Evolutionary conservation across 495 filamentous ascomycete genomes (phyloP).

Genomic region (Umbilicaria muhlenbergii): DNA sequence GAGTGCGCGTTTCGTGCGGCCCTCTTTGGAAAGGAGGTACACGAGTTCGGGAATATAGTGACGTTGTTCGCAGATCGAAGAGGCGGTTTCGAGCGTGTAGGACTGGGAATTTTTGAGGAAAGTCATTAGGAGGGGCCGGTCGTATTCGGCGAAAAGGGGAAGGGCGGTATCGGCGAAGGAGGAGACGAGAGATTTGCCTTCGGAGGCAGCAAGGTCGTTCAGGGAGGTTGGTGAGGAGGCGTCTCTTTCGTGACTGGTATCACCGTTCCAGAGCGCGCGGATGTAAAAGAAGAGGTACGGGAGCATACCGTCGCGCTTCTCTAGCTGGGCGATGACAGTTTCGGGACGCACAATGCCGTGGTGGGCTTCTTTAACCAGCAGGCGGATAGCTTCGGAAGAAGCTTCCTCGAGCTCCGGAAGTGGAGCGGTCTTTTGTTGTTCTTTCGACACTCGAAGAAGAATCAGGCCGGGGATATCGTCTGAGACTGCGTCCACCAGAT

Average conservation of each 20-base stretch:
- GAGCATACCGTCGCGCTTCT: conserved; percentile 24
- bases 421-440: conserved; percentile 49
- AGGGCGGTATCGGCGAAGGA: conserved; percentile 74
- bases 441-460: conserved; percentile 63
- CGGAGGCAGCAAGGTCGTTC: conserved; percentile 31
- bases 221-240: conserved; percentile 5
- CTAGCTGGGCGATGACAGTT: conserved; percentile 61
- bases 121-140: conserved; percentile 63
- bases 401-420: conserved; percentile 56
- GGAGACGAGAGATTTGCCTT: conserved; percentile 66
- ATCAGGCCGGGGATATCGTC: conserved; percentile 86
- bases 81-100: conserved; percentile 67
- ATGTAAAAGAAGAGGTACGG: conserved; percentile 69
- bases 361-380: conserved; percentile 82
- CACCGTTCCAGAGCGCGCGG: conserved; percentile 66
- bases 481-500: conserved; percentile 67
- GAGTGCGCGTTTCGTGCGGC: conserved; percentile 77
- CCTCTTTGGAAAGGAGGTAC: conserved; percentile 85
- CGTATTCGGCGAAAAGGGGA: conserved; percentile 70
- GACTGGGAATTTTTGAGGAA: conserved; percentile 72
- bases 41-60: conserved; percentile 82
- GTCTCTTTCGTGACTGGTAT: conserved; percentile 26
- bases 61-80: conserved; percentile 56
- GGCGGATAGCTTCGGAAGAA: conserved; percentile 63
- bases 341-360: conserved; percentile 71